Percentiles rank a stretch among this genome's conserved stretches.
These are phyloP conservation scores for Sporothrix phasma DNA, from an alignment of 2,329 filamentous ascomycete species.

Conservation along the genomic window DNA sequence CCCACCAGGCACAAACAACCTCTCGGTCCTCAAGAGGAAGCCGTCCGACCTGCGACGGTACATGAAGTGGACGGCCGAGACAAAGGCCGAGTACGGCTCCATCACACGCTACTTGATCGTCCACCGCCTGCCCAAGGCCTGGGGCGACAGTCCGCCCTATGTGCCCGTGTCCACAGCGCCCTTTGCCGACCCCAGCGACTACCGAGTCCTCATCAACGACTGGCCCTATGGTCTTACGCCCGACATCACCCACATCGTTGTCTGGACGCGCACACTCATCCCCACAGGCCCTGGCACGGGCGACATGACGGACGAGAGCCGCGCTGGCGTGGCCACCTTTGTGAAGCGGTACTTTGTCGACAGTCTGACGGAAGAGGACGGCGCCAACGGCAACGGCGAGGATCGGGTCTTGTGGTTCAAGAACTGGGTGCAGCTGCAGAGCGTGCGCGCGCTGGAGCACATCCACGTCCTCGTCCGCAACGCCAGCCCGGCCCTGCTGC, in stretches of 20 bases:
- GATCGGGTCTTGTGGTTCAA: slow-evolving; percentile 73
- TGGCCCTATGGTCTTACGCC: slow-evolving; percentile 77
- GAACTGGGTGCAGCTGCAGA: slow-evolving; percentile 85
- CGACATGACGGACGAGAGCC: slow-evolving; percentile 59
- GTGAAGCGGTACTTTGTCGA: slow-evolving; percentile 59
- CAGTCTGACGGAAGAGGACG: slow-evolving; percentile 32
- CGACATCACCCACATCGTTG: slow-evolving; percentile 68
- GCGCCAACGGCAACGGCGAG: slow-evolving; percentile 26
- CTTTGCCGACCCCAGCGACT: slow-evolving; percentile 46
- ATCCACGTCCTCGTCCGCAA: slow-evolving; percentile 65
- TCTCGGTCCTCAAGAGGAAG: slow-evolving; percentile 66
- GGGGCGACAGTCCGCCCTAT: slow-evolving; percentile 51
- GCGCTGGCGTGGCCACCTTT: slow-evolving; percentile 55
- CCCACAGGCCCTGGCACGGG: slow-evolving; percentile 60
- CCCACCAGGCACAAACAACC: slow-evolving; percentile 38
- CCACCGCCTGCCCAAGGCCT: slow-evolving; percentile 56
- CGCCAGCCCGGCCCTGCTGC: slow-evolving; percentile 40
- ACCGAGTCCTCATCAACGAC: slow-evolving; percentile 72
- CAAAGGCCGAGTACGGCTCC: slow-evolving; percentile 64
- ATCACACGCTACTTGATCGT: slow-evolving; percentile 69
- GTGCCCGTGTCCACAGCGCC: slow-evolving; percentile 39
- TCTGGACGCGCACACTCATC: slow-evolving; percentile 81
- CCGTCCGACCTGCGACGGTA: slow-evolving; percentile 75
- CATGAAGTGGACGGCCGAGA: slow-evolving; percentile 62
- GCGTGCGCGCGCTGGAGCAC: slow-evolving; percentile 77